These are phyloP conservation scores for Clitopilus hobsonii DNA, from an alignment of 768 basidiomycete species.

Conservation along the genomic window DNA sequence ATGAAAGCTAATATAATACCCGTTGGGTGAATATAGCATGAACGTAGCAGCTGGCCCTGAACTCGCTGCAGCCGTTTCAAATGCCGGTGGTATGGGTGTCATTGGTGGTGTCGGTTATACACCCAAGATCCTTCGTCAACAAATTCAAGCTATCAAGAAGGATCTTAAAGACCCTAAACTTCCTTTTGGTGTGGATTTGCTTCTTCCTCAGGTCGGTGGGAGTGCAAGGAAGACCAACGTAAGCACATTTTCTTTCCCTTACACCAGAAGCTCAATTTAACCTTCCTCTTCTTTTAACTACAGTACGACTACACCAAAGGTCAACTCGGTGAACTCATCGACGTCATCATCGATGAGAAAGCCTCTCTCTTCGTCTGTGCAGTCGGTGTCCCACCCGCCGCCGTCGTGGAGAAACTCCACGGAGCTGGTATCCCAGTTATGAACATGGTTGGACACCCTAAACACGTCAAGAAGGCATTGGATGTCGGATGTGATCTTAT, in stretches of 20 bases:
- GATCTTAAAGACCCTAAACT: constrained; percentile 68
- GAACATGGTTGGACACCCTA: constrained; percentile 98
- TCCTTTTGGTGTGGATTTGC: constrained; percentile 89
- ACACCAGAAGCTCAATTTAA: background rate
- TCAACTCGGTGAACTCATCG: constrained; percentile 73
- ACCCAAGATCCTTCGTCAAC: constrained; percentile 71
- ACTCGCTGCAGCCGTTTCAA: constrained; percentile 90
- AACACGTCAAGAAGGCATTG: constrained; percentile 78
- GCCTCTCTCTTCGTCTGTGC: constrained; percentile 87
- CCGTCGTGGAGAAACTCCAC: constrained; percentile 79
- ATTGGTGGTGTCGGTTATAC: constrained; percentile 90
- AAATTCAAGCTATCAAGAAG: constrained; percentile 72
- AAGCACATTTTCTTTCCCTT: constrained; percentile 10
- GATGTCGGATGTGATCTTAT: constrained; percentile 87
- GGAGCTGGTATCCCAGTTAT: constrained; percentile 81
- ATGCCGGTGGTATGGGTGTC: constrained; percentile 90
- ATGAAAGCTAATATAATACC: background rate
- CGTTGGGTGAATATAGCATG: constrained; percentile 28
- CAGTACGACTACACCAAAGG: constrained; percentile 91
- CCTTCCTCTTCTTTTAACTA: background rate
- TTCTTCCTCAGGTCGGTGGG: constrained; percentile 84
- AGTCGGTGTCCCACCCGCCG: constrained; percentile 79
- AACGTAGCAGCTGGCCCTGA: constrained; percentile 57
- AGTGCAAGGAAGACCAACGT: constrained; percentile 90
- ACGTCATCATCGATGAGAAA: constrained; percentile 92